Evolutionary conservation across 2,329 filamentous ascomycete genomes (phyloP), one percentile per base, ranked within the genome.

Genomic region (Zelopaecilomyces penicillatus): DNA sequence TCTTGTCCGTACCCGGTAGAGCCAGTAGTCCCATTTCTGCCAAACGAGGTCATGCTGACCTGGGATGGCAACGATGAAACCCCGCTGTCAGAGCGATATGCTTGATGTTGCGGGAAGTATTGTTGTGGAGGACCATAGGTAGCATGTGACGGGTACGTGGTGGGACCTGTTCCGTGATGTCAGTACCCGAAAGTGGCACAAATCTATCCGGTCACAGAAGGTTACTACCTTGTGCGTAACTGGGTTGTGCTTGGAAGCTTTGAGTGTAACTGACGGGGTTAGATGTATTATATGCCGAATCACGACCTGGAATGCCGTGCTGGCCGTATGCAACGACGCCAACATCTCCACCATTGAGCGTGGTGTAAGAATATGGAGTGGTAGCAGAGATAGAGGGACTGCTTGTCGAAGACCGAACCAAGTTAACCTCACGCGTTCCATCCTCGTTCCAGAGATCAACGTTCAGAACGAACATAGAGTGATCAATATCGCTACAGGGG

Each of bases 371-470:
- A 5, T 84, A 85, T 4, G 84, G 83, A 6, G 84, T 85, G 6
- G 87, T 87, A 4, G 85, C 85, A 3, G 83, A 87, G 56, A 95
- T 95, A 10, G 86, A 88, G 1, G 87, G 87, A 3, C 74, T 75
- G 28, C 77, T 79, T 49, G 80, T 80, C 2, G 74, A 77, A 41
- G 76, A 74, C 58, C 82, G 79, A 27, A 81, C 74, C 47, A 85
- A 73, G 45, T 83, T 83, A 30, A 83, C 80, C 63, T 83, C 81
- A 45, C 78, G 72, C 1, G 74, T 69, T 12, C 80, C 77, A 37
- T 81, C 76, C 53, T 83, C 80, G 41, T 79, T 82, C 69, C 81
- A 82, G 3, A 86, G 67, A 54, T 85, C 82, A 5, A 84, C 81
- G 41, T 82, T 82, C 33, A 83, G 67, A 7, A 83, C 78, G 48